These are phyloP conservation scores for Stephanodiscus triporus DNA, from an alignment of 108 stramenopile species.

Conservation along the genomic window DNA sequence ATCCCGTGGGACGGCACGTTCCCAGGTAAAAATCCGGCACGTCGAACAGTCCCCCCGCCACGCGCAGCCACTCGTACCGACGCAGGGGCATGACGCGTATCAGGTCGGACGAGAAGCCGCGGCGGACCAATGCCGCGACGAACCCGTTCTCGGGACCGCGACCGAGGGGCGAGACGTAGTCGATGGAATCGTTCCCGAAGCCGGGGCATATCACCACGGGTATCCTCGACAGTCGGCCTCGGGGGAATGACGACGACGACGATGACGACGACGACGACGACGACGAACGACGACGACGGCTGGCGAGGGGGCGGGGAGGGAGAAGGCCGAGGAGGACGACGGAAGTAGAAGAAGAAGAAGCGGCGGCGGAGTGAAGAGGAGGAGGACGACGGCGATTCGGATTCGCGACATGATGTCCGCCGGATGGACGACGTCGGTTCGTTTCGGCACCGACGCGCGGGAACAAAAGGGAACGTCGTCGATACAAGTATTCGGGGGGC, in stretches of 20 bases:
- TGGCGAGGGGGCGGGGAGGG: not conserved
- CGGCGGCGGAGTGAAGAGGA: not conserved
- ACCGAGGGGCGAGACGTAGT: constrained; percentile 64
- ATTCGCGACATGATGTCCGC: not conserved
- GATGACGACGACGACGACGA: not conserved
- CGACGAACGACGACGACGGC: not conserved
- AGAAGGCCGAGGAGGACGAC: not conserved
- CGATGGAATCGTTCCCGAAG: constrained; percentile 83
- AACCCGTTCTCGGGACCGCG: constrained; percentile 52
- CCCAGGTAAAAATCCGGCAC: constrained; percentile 74
- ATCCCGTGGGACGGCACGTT: constrained; percentile 61
- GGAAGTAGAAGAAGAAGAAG: not conserved
- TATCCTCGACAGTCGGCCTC: constrained; percentile 11
- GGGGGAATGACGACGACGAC: not conserved
- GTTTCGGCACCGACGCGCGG: too few species aligned
- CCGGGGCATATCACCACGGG: constrained; percentile 71
- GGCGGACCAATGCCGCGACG: constrained; percentile 45
- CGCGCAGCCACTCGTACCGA: constrained; percentile 86
- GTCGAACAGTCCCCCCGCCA: constrained; percentile 74
- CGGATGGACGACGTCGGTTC: too few species aligned
- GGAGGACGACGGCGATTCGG: not conserved
- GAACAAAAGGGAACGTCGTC: too few species aligned
- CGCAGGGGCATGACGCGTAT: constrained; percentile 74
- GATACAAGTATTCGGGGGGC: too few species aligned
- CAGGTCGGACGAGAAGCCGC: constrained; percentile 59